Evolutionary conservation across 1,139 yeast genomes (phyloP).

Genomic region (Groenewaldozyma auringiensis): DNA sequence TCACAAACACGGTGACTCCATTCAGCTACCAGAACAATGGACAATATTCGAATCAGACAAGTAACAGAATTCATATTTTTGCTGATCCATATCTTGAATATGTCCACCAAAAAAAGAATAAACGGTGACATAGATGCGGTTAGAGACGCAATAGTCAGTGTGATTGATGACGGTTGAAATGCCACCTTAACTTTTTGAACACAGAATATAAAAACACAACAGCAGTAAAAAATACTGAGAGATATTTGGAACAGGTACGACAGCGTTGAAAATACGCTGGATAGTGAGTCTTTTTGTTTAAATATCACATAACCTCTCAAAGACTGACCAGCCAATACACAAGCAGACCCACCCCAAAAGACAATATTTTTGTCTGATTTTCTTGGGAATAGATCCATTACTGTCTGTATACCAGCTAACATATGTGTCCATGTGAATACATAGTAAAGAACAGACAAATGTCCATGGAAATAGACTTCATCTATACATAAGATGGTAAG

Average conservation of each 20-base stretch:
- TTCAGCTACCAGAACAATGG: slow-evolving; percentile 76
- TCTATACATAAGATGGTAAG: slow-evolving; percentile 47
- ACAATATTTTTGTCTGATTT: slow-evolving; percentile 63
- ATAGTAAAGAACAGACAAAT: slow-evolving; percentile 52
- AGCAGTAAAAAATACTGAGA: slow-evolving; percentile 63
- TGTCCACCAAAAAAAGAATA: slow-evolving; percentile 69
- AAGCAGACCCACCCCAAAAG: slow-evolving; percentile 50
- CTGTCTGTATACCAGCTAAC: slow-evolving; percentile 68
- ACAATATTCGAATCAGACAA: slow-evolving; percentile 57
- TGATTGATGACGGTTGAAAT: slow-evolving; percentile 41
- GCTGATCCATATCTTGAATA: slow-evolving; percentile 64
- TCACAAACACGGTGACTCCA: slow-evolving; percentile 65
- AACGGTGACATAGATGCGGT: slow-evolving; percentile 50
- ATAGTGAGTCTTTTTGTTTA: background rate
- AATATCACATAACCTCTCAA: background rate
- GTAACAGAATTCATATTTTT: slow-evolving; percentile 67
- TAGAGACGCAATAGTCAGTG: slow-evolving; percentile 49
- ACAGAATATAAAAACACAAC: slow-evolving; percentile 53
- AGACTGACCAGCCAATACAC: background rate
- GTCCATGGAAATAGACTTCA: slow-evolving; percentile 39
- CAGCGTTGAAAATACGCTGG: slow-evolving; percentile 52
- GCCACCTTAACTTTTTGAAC: slow-evolving; percentile 47
- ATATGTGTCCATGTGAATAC: slow-evolving; percentile 54
- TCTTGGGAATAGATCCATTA: slow-evolving; percentile 64
- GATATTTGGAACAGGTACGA: slow-evolving; percentile 72